Evolutionary conservation across 1,284 basidiomycete species (phyloP), one percentile per base, ranked within the genome.

Genomic region (Tilletia indica): DNA sequence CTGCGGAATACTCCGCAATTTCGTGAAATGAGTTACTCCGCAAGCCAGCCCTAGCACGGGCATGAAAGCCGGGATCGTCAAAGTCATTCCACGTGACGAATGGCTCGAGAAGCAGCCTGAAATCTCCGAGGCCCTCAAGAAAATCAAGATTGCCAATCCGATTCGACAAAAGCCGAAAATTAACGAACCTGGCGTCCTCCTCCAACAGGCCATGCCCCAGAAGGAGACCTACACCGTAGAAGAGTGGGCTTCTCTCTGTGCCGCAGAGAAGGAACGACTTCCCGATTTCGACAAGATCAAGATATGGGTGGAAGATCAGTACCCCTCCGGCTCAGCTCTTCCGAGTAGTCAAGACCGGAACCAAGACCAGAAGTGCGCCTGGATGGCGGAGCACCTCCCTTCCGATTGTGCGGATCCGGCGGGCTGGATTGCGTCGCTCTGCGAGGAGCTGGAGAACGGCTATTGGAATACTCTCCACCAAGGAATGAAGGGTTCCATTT

Each of bases 381-480:
- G 82, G 82, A 74, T 63, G n/a, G 8, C 16, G 8, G 58, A 34
- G 8, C 38, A 31, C 31, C 58, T n/a, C 25, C n/a, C 2, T 73
- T 76, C 48, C 80, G 76, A 8, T 67, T 77, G 42, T 25, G 16
- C n/a, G 8, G 58, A 11, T 34, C 8, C 8, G n/a, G 8, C 31
- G 11, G 77, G 73, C 3, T 83, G 79, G 78, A 75, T 74, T 6
- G 72, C 72, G 9, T 68, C 69, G 12, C 71, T 92, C 71, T 97
- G 95, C 84, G 88, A 89, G 73, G 90, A 91, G 74, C 88, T 99
- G 36, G 95, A 98, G 86, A 88, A 93, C 66, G 89, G 91, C 73
- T 98, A 91, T 85, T 99, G 97, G 96, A 88, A 94, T 71, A 92
- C 91, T 75, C 91, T 92, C n/a, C 47, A 11, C 47, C 12, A n/a